Evolutionary conservation across 768 basidiomycete genomes (phyloP).

Genomic region (Podaxis sp.): DNA sequence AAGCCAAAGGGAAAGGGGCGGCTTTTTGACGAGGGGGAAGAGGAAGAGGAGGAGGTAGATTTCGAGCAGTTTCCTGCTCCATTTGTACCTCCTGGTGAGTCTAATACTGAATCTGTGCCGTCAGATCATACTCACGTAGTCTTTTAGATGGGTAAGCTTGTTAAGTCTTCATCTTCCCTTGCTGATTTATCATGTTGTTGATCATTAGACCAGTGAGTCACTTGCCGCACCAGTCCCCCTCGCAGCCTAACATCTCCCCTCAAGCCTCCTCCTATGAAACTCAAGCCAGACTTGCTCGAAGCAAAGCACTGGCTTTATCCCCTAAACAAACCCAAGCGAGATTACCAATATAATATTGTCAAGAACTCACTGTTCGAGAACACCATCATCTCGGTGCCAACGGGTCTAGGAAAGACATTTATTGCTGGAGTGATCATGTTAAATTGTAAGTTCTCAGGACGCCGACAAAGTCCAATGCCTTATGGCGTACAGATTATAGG

Average conservation of each 20-base stretch:
- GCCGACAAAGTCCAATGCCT: constrained; percentile 11
- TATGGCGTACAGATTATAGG: constrained; percentile 62
- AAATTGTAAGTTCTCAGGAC: constrained; percentile 57
- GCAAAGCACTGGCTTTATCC: constrained; percentile 91
- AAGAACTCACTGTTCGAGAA: constrained; percentile 86
- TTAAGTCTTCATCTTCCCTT: constrained; percentile 1
- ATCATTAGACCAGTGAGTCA: constrained; percentile 10
- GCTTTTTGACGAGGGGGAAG: constrained; percentile 43
- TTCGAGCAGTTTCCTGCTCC: constrained; percentile 89
- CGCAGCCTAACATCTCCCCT: constrained; percentile 31
- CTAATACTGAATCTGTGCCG: neutral
- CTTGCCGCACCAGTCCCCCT: neutral
- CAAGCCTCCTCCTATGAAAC: constrained; percentile 77
- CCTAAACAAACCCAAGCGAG: constrained; percentile 81
- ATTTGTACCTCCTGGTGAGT: constrained; percentile 59
- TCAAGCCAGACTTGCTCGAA: constrained; percentile 73
- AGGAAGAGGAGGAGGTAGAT: constrained; percentile 61
- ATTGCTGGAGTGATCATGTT: constrained; percentile 97
- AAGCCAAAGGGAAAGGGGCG: constrained; percentile 49
- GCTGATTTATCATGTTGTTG: constrained; percentile 1
- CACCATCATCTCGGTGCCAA: constrained; percentile 91
- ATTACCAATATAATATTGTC: constrained; percentile 95
- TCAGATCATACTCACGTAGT: neutral
- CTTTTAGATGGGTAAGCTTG: constrained; percentile 52
- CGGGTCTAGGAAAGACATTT: constrained; percentile 97